Evolutionary conservation across 768 basidiomycete genomes (phyloP), one percentile per base, ranked within the genome.

Genomic region (Kwoniella dejecticola): DNA sequence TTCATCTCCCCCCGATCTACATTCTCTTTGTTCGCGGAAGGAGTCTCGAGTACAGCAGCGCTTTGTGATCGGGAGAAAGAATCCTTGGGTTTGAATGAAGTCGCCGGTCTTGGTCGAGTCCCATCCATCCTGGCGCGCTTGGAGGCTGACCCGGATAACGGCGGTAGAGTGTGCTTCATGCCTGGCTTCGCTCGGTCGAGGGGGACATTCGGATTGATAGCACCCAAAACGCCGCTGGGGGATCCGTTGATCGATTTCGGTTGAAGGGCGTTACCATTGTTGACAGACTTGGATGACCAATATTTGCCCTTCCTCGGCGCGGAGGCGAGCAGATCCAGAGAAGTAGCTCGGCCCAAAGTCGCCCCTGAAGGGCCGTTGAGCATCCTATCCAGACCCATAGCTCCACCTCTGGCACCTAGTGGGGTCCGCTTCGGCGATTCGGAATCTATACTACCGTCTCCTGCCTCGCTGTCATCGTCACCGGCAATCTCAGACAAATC

Each of bases 341-440:
- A 69, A 4, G 64, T 60, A 7, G 68, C 64, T 29, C 68, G 60
- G 33, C 64, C 68, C 8, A 69, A 19, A 29, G 31, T 59, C 21
- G 11, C 17, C 8, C 11, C 17, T 3, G 38, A 48, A 33, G 53
- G 67, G 17, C 21, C 63, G 46, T 52, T 59, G 56, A 64, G 58
- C 58, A 60, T 60, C 17, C 49, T 48, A 33, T 49, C 62, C 0
- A 57, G 47, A 23, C 62, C 62, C 49, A 63, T 52, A 19, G 47
- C 40, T 7, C 58, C 58, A 21, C 46, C 31, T 13, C 44, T 61
- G 44, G 23, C 27, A 13, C 54, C 31, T 0, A 49, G 21, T n/a
- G 29, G 44, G 23, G 47, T 56, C 31, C 46, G 23, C 19, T 54
- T 47, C 23, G 60, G 60, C 4, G 40, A 41, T 13, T 44, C 40